phyloP scores from a whole-genome alignment of 2,329 filamentous ascomycete genomes.

The Leptographium galeiforme region DNA sequence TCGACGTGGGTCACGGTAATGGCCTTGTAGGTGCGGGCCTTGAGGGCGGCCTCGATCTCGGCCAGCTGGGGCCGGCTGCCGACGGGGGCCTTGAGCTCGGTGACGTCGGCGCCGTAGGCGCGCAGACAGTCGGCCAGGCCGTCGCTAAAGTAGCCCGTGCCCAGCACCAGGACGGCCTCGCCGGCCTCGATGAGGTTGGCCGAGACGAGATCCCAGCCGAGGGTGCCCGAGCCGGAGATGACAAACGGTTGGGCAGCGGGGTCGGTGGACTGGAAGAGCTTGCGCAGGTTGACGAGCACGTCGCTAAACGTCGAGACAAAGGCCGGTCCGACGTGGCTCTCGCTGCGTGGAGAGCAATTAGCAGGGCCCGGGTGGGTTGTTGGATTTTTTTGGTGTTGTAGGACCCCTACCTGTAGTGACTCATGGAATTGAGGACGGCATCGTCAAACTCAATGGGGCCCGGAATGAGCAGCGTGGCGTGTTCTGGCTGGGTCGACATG shows the following conservation, averaged over 20 bases:
- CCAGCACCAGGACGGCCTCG: conserved; percentile 82
- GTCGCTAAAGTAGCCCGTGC: conserved; percentile 95
- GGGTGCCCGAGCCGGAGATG: conserved; percentile 84
- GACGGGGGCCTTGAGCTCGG: conserved; percentile 78
- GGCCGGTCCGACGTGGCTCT: conserved; percentile 81
- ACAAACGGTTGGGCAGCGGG: conserved; percentile 79
- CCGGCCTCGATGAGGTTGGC: conserved; percentile 82
- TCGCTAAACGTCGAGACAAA: conserved; percentile 91
- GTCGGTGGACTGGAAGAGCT: conserved; percentile 85
- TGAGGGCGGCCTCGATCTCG: conserved; percentile 78
- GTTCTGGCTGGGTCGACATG: conserved; percentile 50
- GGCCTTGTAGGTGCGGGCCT: conserved; percentile 85
- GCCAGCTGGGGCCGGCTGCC: conserved; percentile 75
- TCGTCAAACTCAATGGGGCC: conserved; percentile 98
- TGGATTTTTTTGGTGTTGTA: too few species aligned
- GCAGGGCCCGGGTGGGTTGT: too few species aligned
- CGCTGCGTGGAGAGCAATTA: conserved; percentile 35
- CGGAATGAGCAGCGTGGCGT: conserved; percentile 77
- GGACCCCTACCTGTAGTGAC: conserved; percentile 63
- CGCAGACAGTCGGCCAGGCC: conserved; percentile 85
- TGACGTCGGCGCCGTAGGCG: conserved; percentile 81
- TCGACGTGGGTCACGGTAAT: conserved; percentile 95
- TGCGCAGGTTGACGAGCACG: conserved; percentile 71
- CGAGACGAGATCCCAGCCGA: conserved; percentile 95
- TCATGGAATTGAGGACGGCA: conserved; percentile 89